Conservation (phyloP, 2,329 filamentous ascomycete genomes). For the Leptographium flavum region DNA sequence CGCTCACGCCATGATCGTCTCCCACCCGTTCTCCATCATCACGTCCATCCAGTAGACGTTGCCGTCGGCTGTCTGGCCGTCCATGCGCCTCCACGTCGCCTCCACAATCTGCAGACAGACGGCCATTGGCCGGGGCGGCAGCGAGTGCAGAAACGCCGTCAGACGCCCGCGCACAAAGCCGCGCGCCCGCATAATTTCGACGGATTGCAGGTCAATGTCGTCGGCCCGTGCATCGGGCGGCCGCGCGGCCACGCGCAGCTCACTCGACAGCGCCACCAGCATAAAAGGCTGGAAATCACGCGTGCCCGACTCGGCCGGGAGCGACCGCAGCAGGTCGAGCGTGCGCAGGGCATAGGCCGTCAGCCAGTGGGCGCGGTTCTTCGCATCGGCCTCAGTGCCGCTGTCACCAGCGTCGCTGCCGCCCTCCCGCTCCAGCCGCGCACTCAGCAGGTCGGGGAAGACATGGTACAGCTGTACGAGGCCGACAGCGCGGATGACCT, state of each 20-base stretch:
- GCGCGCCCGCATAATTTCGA: constrained; percentile 30
- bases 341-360: constrained; percentile 35
- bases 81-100: constrained; percentile 36
- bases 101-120: constrained; percentile 34
- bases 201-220: constrained; percentile 16
- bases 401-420: constrained; percentile 9
- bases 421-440: constrained; percentile 21
- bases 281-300: constrained; percentile 37
- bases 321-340: constrained; percentile 29
- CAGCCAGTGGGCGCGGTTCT: constrained; percentile 24
- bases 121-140: constrained; percentile 35
- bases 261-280: constrained; percentile 32
- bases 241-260: constrained; percentile 27
- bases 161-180: constrained; percentile 34
- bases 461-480: constrained; percentile 40
- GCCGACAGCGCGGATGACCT: constrained; percentile 36
- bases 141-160: constrained; percentile 23
- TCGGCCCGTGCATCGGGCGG: constrained; percentile 1
- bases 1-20: constrained; percentile 23
- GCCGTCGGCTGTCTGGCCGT: constrained; percentile 20
- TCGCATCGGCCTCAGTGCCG: background rate
- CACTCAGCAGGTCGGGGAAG: constrained; percentile 33
- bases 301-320: constrained; percentile 36
- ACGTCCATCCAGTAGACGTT: constrained; percentile 40
- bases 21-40: constrained; percentile 40